Base-by-base conservation (phyloP, 805 yeast species). In the Wickerhamomyces silvicola region DNA sequence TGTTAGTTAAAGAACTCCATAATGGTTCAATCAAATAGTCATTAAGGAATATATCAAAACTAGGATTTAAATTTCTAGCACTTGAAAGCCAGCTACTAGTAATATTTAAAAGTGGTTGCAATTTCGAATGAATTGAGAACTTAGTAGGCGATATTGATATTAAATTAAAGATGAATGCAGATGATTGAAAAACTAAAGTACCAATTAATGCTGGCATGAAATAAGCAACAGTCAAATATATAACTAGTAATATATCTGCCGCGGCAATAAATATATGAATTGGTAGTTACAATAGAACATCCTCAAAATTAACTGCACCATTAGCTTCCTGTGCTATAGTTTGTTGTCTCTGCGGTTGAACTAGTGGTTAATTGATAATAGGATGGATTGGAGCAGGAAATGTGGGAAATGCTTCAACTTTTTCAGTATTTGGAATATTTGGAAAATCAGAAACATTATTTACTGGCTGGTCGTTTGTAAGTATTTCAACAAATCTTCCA, bases 141-240 rank as follows among this genome's bases (percentile, higher is more conserved):
- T 17, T 28, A 2, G 46, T 37, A 10, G 38, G 11, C 5, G 34
- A 29, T 1, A 35, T 9, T n/a, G 35, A 8, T 6, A 47, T 7
- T 30, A 7, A 22, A 31, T 33, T 39, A 9, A 24, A 24, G 1
- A 25, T 8, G 7, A 36, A 10, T 45, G 31, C 30, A 50, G 46
- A 20, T 37, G 45, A 7, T 33, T 24, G 59, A 35, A 14, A 41
- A 25, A 36, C 6, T 6, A 38, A 9, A 12, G 42, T 46, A 8
- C 80, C 81, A 4, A 69, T 27, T 26, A 64, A 43, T 6, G 71
- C 66, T 9, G 81, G 80, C 3, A 71, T 38, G 12, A 68, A 54
- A 42, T 72, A 75, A 1, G 70, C 56, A 10, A 61, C 27, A 19
- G 66, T 54, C 23, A 72, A 45, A 36, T 66, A 68, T 3, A 57